phyloP scores from a whole-genome alignment of 75 land plant species.

The Adiantum capillusveneris region DNA sequence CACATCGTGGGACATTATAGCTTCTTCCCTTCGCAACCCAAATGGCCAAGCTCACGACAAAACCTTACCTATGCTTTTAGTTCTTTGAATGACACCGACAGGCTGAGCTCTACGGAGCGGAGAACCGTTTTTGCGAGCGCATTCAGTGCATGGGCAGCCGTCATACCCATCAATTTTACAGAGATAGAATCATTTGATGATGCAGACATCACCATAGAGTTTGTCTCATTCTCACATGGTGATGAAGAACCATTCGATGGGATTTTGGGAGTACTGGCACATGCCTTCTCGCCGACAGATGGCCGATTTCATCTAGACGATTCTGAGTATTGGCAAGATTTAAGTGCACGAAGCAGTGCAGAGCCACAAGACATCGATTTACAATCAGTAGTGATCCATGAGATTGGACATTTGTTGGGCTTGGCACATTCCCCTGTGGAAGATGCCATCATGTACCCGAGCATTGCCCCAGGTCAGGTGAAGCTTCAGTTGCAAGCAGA shows the following conservation, averaged over 20 bases:
- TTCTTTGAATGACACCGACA: slow-evolving; percentile 22
- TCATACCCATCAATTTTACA: slow-evolving; percentile 42
- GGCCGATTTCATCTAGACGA: slow-evolving; percentile 63
- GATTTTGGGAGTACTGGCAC: slow-evolving; percentile 49
- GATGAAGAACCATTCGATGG: slow-evolving; percentile 72
- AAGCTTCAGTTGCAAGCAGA: slow-evolving; percentile 44
- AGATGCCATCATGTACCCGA: slow-evolving; percentile 69
- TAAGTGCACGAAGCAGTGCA: slow-evolving; percentile 1
- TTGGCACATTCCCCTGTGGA: slow-evolving; percentile 43
- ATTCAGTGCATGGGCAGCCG: slow-evolving; percentile 45
- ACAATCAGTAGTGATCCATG: slow-evolving; percentile 73
- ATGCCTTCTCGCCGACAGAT: slow-evolving; percentile 56
- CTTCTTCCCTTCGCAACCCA: slow-evolving; percentile 46
- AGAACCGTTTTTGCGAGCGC: slow-evolving; percentile 34
- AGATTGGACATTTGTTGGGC: slow-evolving; percentile 76
- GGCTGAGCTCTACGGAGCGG: slow-evolving; percentile 12
- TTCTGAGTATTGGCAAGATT: slow-evolving; percentile 46
- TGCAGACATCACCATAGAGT: slow-evolving; percentile 51
- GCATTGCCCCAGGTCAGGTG: slow-evolving; percentile 24
- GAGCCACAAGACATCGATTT: slow-evolving; percentile 40
- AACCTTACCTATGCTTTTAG: slow-evolving; percentile 44
- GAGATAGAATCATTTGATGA: slow-evolving; percentile 6
- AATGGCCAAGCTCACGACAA: slow-evolving; percentile 28
- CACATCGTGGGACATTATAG: slow-evolving; percentile 15
- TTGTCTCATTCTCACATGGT: slow-evolving; percentile 43